Evolutionary conservation across 176 grass and related monocot genomes (phyloP).

Genomic region (Poa annua): DNA sequence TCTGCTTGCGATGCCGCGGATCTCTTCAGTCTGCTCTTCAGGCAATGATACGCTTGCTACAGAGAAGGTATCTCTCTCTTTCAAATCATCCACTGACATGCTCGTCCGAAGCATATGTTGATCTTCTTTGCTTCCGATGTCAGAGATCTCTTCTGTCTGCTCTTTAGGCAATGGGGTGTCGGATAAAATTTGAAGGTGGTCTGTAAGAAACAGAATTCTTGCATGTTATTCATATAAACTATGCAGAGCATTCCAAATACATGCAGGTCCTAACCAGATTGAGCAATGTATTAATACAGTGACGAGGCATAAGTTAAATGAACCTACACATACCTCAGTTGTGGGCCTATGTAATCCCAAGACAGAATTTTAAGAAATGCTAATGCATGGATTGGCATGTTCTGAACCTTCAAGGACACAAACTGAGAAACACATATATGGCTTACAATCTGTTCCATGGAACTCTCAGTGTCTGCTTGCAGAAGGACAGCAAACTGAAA

Average conservation of each 20-base stretch:
- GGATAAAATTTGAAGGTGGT: conserved; percentile 12
- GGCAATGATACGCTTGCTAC: neutral
- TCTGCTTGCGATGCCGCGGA: conserved; percentile 33
- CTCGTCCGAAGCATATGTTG: conserved; percentile 29
- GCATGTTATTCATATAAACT: conserved; percentile 12
- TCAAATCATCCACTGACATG: conserved; percentile 36
- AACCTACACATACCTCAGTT: neutral
- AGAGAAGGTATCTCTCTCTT: neutral
- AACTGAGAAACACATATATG: neutral
- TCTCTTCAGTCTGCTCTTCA: conserved; percentile 22
- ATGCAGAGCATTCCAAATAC: neutral
- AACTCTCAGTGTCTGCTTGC: conserved; percentile 25
- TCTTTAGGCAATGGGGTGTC: conserved; percentile 40
- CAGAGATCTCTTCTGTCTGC: neutral
- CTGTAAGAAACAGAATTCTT: conserved; percentile 15
- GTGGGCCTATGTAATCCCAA: neutral
- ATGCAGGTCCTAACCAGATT: neutral
- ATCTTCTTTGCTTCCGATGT: conserved; percentile 38
- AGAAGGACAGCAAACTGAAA: neutral
- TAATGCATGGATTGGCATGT: neutral
- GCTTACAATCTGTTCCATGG: neutral
- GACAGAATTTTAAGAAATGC: conserved; percentile 5
- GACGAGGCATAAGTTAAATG: conserved; percentile 25
- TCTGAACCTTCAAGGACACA: neutral
- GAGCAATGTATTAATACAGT: neutral